Conservation (phyloP, 768 basidiomycete species). For the Boletus patriciae region DNA sequence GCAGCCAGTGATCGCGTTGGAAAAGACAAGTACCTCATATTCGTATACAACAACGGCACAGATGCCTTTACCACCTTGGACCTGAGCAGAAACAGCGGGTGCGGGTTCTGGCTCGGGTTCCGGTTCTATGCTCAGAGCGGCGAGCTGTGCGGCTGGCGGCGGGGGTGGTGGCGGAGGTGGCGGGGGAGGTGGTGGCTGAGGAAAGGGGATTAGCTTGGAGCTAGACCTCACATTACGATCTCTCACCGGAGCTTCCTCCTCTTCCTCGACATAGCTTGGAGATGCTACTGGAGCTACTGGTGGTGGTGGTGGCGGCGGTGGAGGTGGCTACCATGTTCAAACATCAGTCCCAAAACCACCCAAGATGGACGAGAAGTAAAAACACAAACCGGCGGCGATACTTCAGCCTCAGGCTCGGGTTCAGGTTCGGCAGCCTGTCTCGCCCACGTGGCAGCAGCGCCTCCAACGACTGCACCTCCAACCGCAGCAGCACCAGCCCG, state of each 20-base stretch:
- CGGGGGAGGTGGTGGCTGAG: constrained; percentile 34
- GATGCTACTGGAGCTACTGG: constrained; percentile 25
- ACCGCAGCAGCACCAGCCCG: constrained; percentile 31
- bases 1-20: neutral
- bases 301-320: constrained; percentile 10
- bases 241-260: constrained; percentile 18
- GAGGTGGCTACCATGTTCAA: constrained; percentile 22
- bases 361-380: neutral
- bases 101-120: constrained; percentile 33
- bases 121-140: constrained; percentile 30
- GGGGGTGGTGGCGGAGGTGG: constrained; percentile 50
- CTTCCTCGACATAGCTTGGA: constrained; percentile 5
- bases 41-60: constrained; percentile 77
- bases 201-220: neutral
- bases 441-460: constrained; percentile 26
- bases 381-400: constrained; percentile 29
- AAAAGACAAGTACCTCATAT: constrained; percentile 55
- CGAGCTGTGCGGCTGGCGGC: constrained; percentile 39
- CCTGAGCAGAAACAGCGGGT: constrained; percentile 13
- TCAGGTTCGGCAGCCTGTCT: constrained; percentile 23
- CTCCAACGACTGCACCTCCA: constrained; percentile 33
- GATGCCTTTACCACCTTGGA: constrained; percentile 43
- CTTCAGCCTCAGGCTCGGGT: constrained; percentile 30
- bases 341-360: constrained; percentile 1
- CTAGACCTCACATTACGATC: neutral